Percentiles rank a stretch among this genome's conserved stretches.
Evolutionary conservation across 2,329 filamentous ascomycete species (phyloP).

Genomic region (Trematosphaeria pertusa): DNA sequence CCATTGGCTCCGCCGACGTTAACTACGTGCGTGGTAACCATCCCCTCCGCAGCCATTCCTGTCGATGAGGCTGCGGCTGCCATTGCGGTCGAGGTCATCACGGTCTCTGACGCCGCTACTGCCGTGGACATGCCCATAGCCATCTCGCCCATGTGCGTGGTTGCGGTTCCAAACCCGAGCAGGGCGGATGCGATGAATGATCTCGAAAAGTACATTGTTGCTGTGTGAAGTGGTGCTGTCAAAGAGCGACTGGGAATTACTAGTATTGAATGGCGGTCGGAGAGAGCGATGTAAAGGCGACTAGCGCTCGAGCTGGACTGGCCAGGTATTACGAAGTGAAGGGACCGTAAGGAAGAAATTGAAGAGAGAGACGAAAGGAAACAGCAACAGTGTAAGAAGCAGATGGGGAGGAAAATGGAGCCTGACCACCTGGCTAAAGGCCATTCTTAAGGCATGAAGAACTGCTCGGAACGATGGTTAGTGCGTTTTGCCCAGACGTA

Average conservation of each 20-base stretch:
- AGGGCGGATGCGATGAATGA: slow-evolving; percentile 39
- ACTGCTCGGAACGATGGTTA: slow-evolving; percentile 26
- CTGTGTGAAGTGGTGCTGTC: slow-evolving; percentile 12
- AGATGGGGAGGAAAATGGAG: slow-evolving; percentile 38
- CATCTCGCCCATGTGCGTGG: slow-evolving; percentile 22
- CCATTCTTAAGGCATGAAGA: slow-evolving; percentile 49
- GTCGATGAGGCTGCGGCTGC: slow-evolving; percentile 14
- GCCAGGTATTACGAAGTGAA: slow-evolving; percentile 47
- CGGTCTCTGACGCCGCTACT: slow-evolving; percentile 28
- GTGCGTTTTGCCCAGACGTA: slow-evolving; percentile 31
- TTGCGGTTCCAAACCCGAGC: slow-evolving; percentile 36
- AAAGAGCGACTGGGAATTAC: slow-evolving; percentile 36
- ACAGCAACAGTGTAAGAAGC: slow-evolving; percentile 37
- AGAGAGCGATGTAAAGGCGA: slow-evolving; percentile 40
- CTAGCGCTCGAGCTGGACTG: slow-evolving; percentile 51
- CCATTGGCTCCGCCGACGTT: slow-evolving; percentile 65
- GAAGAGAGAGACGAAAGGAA: slow-evolving; percentile 43
- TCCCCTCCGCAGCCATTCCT: slow-evolving; percentile 19
- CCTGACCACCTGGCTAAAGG: slow-evolving; percentile 42
- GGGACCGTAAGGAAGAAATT: slow-evolving; percentile 29
- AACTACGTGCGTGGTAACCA: slow-evolving; percentile 62
- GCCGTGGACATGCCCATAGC: background rate
- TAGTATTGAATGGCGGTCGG: slow-evolving; percentile 25
- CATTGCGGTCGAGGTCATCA: slow-evolving; percentile 12
- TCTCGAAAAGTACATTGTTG: slow-evolving; percentile 45